Evolutionary conservation across 2,329 filamentous ascomycete species (phyloP).

Genomic region (Magnaporthiopsis rhizophila): DNA sequence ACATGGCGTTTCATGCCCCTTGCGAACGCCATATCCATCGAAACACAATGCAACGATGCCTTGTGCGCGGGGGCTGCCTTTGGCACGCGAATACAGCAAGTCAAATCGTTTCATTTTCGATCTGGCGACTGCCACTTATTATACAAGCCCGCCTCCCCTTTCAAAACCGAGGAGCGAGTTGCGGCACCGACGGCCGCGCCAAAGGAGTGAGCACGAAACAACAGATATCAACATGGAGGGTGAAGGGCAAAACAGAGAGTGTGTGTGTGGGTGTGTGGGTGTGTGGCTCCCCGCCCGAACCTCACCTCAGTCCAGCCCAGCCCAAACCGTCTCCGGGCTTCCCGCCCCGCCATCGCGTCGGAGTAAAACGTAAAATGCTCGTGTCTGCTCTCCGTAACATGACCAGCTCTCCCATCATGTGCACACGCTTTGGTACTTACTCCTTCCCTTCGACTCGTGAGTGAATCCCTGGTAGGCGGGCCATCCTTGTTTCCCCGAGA

Average conservation of each 20-base stretch:
- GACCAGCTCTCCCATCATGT: too few species aligned
- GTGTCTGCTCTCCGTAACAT: background rate
- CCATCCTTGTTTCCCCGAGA: background rate
- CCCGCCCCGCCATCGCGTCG: background rate
- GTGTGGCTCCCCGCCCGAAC: too few species aligned
- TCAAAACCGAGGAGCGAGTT: background rate
- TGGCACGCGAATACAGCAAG: background rate
- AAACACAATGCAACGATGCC: background rate
- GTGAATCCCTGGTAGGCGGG: too few species aligned
- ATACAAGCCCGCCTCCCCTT: constrained; percentile 7
- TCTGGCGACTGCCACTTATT: constrained; percentile 10
- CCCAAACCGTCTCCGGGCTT: background rate
- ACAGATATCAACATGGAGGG: constrained; percentile 8
- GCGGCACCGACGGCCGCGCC: too few species aligned
- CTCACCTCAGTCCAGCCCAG: background rate
- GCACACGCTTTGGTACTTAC: too few species aligned
- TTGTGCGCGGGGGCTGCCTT: background rate
- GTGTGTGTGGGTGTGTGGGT: too few species aligned
- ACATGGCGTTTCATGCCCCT: too few species aligned
- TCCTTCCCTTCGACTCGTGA: background rate
- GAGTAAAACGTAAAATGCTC: background rate
- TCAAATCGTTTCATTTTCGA: background rate
- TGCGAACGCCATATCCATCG: background rate
- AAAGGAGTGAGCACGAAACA: constrained; percentile 7
- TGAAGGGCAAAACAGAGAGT: background rate